Evolutionary conservation across 352 stramenopile genomes (phyloP).

Genomic region (Phytopythium kandeliae): DNA sequence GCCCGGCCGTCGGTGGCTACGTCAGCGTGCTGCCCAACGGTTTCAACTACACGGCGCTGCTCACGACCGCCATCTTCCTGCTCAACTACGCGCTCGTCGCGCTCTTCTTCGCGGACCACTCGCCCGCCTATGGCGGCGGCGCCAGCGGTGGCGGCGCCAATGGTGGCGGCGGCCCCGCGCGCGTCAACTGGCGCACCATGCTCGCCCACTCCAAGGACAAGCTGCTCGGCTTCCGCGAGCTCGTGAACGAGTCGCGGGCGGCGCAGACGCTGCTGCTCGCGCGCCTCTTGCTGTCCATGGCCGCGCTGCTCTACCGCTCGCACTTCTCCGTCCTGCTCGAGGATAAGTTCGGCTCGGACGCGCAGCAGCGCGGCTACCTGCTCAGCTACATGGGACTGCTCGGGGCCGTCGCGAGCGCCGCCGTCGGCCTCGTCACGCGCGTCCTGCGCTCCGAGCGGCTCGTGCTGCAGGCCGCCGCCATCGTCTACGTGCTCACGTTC

Average conservation of each 20-base stretch:
- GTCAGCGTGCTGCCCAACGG: constrained; percentile 59
- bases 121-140: no score
- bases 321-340: constrained; percentile 76
- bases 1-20: constrained; percentile 62
- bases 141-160: no score
- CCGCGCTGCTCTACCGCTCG: constrained; percentile 69
- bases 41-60: constrained; percentile 78
- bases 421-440: constrained; percentile 46
- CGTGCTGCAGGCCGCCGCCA: constrained; percentile 51
- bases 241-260: constrained; percentile 55
- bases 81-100: constrained; percentile 69
- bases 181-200: constrained; percentile 26
- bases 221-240: constrained; percentile 52
- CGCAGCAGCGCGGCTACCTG: constrained; percentile 55
- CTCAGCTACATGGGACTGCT: constrained; percentile 81
- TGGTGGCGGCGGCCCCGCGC: background rate
- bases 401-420: constrained; percentile 54
- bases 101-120: constrained; percentile 36
- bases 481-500: constrained; percentile 72
- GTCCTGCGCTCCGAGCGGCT: constrained; percentile 47
- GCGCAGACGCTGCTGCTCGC: constrained; percentile 66
- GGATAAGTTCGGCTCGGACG: constrained; percentile 72
- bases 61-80: constrained; percentile 58
- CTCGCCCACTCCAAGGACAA: constrained; percentile 46
- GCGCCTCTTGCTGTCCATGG: constrained; percentile 66